Conservation (phyloP, 768 basidiomycete genomes). For the Amanita pallidorosea region DNA sequence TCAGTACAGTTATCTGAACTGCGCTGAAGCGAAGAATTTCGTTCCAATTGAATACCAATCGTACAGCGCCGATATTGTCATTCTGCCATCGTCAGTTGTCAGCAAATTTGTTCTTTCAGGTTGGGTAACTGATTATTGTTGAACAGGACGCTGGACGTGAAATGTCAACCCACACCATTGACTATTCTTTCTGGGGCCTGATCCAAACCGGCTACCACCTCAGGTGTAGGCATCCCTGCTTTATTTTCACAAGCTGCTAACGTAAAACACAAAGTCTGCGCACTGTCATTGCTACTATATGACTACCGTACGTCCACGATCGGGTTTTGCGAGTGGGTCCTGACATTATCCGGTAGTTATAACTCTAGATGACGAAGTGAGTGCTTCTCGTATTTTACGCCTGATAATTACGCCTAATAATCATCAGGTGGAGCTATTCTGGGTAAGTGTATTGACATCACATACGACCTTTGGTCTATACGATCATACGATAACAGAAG, state of each 20-base stretch:
- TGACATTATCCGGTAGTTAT: background rate
- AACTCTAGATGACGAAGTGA: background rate
- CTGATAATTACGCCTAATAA: too few relatives aligned
- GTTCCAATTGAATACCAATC: too few relatives aligned
- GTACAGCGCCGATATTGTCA: too few relatives aligned
- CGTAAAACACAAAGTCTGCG: background rate
- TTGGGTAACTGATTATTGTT: too few relatives aligned
- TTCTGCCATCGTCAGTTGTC: too few relatives aligned
- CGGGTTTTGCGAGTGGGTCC: too few relatives aligned
- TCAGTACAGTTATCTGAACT: too few relatives aligned
- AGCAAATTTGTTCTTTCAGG: too few relatives aligned
- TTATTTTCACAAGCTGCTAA: background rate
- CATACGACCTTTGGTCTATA: background rate
- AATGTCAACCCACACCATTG: too few relatives aligned
- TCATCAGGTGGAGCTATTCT: background rate
- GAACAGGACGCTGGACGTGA: too few relatives aligned
- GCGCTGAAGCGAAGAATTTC: too few relatives aligned
- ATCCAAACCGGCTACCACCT: background rate
- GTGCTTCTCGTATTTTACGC: background rate
- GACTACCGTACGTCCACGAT: background rate
- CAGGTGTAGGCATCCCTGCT: background rate
- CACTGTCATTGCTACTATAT: background rate
- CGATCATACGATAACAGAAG: background rate
- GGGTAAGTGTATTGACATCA: background rate
- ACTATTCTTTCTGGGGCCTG: too few relatives aligned